Conservation (phyloP, 495 filamentous ascomycete genomes). For the Beverwykella pulmonaria region DNA sequence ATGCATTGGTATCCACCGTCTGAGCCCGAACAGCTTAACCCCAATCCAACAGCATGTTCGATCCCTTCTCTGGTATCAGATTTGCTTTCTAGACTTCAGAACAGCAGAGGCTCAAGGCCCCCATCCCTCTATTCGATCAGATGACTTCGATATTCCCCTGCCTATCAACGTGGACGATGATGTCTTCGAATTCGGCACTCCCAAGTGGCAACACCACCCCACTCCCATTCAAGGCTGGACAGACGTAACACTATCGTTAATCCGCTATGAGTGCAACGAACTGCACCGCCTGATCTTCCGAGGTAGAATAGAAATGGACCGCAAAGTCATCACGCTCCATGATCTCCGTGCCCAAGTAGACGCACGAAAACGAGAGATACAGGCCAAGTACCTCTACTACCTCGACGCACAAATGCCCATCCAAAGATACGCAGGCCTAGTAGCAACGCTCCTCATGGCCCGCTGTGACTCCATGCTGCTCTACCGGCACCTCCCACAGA, state of each 20-base stretch:
- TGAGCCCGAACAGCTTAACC: constrained; percentile 28
- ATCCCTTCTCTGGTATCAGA: constrained; percentile 38
- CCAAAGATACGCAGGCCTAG: constrained; percentile 35
- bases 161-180: constrained; percentile 39
- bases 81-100: constrained; percentile 38
- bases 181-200: constrained; percentile 37
- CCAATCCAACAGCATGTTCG: constrained; percentile 36
- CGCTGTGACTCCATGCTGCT: constrained; percentile 40
- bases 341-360: constrained; percentile 33
- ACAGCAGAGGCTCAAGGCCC: constrained; percentile 39
- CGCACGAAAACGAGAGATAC: constrained; percentile 31
- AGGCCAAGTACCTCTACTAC: constrained; percentile 31
- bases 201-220: constrained; percentile 36
- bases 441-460: constrained; percentile 35
- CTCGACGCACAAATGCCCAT: constrained; percentile 35
- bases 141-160: constrained; percentile 37
- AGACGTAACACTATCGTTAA: constrained; percentile 33
- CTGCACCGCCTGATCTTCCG: constrained; percentile 38
- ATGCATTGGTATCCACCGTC: constrained; percentile 37
- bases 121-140: constrained; percentile 36
- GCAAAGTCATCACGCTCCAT: constrained; percentile 31
- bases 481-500: constrained; percentile 38
- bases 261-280: constrained; percentile 40
- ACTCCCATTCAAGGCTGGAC: constrained; percentile 34
- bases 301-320: constrained; percentile 37